These are phyloP conservation scores for Dictyostelium discoideum DNA, from an alignment of 78 protist genomes.

Conservation along the genomic window dicty_2.7 NC_007091.3:1944001-1944500, in stretches of 20 bases:
- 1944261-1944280: background rate
- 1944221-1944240: too few relatives aligned
- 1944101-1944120: conserved; percentile 94
- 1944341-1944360: too few relatives aligned
- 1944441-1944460: too few relatives aligned
- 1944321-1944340: too few relatives aligned
- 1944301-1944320: too few relatives aligned
- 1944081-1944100: conserved; percentile 86
- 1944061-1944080: conserved; percentile 97
- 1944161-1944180: conserved; percentile 28
- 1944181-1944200: conserved; percentile 16
- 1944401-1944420: too few relatives aligned
- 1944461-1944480: too few relatives aligned
- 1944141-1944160: conserved; percentile 79
- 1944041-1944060: conserved; percentile 96
- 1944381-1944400: too few relatives aligned
- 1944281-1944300: too few relatives aligned
- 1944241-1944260: background rate
- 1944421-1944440: too few relatives aligned
- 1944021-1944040: conserved; percentile 97
- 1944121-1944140: conserved; percentile 92
- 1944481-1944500: too few relatives aligned
- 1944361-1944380: too few relatives aligned
- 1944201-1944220: background rate
- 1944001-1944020: conserved; percentile 98